phyloP scores from a whole-genome alignment of 257 asterid genomes.

The Petunia secreta region DNA sequence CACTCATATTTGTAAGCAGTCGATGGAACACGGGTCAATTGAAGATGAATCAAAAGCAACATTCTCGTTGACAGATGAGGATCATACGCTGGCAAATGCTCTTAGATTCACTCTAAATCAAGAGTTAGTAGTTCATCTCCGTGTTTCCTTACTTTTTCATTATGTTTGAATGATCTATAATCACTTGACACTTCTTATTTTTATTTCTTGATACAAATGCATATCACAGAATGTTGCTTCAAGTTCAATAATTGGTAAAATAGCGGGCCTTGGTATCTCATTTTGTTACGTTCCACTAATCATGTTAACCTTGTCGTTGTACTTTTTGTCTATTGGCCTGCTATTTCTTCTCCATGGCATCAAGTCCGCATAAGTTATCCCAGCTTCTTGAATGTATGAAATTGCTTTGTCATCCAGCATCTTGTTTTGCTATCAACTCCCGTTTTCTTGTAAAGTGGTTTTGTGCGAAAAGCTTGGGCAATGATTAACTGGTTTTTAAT shows the following conservation, averaged over 20 bases:
- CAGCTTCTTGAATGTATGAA: no score
- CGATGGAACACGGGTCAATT: slow-evolving; percentile 69
- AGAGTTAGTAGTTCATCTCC: slow-evolving; percentile 58
- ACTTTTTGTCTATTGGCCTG: neutral
- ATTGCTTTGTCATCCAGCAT: no score
- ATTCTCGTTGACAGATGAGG: slow-evolving; percentile 76
- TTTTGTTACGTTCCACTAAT: neutral
- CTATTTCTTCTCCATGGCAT: no score
- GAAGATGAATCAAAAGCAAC: slow-evolving; percentile 73
- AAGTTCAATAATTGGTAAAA: neutral
- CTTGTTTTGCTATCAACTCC: neutral
- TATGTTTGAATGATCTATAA: neutral
- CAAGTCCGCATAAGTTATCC: no score
- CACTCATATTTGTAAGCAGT: neutral
- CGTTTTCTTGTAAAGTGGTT: neutral
- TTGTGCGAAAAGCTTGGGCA: neutral
- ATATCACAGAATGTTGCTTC: neutral
- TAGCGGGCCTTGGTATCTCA: neutral
- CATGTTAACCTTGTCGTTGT: neutral
- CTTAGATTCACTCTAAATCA: slow-evolving; percentile 73
- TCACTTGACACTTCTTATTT: neutral
- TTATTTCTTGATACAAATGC: neutral
- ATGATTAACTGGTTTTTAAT: neutral
- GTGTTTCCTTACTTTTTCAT: neutral
- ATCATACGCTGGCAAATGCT: slow-evolving; percentile 82